These are phyloP conservation scores for Penicillium freii DNA, from an alignment of 2,329 filamentous ascomycete species.

Conservation along the genomic window DNA sequence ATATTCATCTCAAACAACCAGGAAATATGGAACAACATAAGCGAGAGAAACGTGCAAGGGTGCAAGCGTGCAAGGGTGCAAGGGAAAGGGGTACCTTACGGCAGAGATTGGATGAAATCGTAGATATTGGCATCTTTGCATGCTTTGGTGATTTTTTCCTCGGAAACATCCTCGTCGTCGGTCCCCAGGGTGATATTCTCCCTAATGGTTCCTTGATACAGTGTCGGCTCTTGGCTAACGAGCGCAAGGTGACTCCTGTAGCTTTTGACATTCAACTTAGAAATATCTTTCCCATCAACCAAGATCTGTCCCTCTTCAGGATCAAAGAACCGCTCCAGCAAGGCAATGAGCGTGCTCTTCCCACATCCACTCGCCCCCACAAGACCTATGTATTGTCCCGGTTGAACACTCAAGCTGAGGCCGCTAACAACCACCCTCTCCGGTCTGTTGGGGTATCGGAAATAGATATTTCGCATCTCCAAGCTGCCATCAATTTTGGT, in stretches of 20 bases:
- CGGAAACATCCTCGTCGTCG: constrained; percentile 55
- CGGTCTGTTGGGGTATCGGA: constrained; percentile 27
- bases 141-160: constrained; percentile 41
- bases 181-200: neutral
- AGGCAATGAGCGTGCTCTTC: constrained; percentile 87
- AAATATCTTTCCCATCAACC: constrained; percentile 80
- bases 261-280: constrained; percentile 74
- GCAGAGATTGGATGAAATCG: constrained; percentile 45
- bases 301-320: constrained; percentile 74
- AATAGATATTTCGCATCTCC: constrained; percentile 45
- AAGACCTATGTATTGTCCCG: constrained; percentile 60
- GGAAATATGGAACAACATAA: neutral
- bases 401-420: constrained; percentile 26
- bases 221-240: constrained; percentile 74
- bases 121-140: neutral
- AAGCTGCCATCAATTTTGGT: constrained; percentile 57
- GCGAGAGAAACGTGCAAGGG: too few relatives aligned
- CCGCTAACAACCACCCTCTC: constrained; percentile 14
- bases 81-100: neutral
- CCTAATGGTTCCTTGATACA: neutral
- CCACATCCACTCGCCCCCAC: constrained; percentile 91
- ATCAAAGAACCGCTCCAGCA: constrained; percentile 93
- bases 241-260: constrained; percentile 84
- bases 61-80: too few relatives aligned
- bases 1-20: constrained; percentile 57